Percentiles rank a stretch among this genome's conserved stretches.
phyloP scores from a whole-genome alignment of 2,329 filamentous ascomycete genomes.

The Clonostachys chloroleuca region DNA sequence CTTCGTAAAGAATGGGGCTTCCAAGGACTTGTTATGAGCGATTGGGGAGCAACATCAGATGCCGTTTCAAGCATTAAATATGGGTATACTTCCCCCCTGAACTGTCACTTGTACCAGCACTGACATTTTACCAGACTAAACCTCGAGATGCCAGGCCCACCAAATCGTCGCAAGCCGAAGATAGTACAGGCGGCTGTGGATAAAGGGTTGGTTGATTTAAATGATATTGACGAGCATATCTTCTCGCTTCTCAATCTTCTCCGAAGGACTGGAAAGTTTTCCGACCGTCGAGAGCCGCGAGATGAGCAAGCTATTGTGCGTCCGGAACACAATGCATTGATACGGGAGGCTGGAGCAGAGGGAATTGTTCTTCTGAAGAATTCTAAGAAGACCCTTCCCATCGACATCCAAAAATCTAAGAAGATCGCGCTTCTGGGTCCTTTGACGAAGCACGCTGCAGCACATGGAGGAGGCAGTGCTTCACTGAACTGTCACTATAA shows the following conservation, averaged over 20 bases:
- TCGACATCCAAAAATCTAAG: conserved; percentile 10
- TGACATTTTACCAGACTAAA: conserved; percentile 9
- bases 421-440: conserved; percentile 19
- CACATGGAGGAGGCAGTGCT: conserved; percentile 23
- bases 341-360: conserved; percentile 24
- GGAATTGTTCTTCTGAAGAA: conserved; percentile 64
- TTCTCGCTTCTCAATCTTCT: conserved; percentile 21
- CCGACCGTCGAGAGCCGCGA: too few relatives aligned
- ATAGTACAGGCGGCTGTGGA: conserved; percentile 14
- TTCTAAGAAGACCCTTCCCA: conserved; percentile 38
- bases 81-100: not conserved
- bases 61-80: conserved; percentile 21
- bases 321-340: conserved; percentile 12
- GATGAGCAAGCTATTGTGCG: too few relatives aligned
- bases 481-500: conserved; percentile 20
- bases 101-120: too few relatives aligned
- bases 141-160: conserved; percentile 28
- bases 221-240: conserved; percentile 16
- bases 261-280: not conserved
- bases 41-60: conserved; percentile 33
- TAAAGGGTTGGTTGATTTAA: conserved; percentile 10
- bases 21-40: conserved; percentile 38
- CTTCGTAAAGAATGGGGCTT: conserved; percentile 37
- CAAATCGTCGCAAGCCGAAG: conserved; percentile 12
- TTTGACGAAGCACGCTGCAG: conserved; percentile 18